A percentile compares a stretch with the other conserved stretches of the same genome.
These are phyloP conservation scores for Pseudocercospora fuligena DNA, from an alignment of 2,329 filamentous ascomycete species.

Conservation along the genomic window DNA sequence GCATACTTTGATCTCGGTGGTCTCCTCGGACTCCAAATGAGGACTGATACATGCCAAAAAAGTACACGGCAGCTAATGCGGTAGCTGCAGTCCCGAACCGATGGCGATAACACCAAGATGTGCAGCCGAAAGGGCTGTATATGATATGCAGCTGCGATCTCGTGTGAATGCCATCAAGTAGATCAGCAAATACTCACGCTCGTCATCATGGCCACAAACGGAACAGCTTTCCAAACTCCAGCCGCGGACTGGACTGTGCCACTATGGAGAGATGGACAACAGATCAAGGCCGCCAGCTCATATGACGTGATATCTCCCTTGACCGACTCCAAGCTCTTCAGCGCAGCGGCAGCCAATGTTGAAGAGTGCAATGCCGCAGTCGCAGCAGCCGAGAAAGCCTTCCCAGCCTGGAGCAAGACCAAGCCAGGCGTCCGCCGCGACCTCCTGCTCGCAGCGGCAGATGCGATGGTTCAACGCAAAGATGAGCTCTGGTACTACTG, in stretches of 20 bases:
- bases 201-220: conserved; percentile 13
- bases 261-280: conserved; percentile 52
- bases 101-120: not conserved
- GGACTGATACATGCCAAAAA: not conserved
- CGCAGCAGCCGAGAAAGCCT: conserved; percentile 69
- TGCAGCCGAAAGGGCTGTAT: not conserved
- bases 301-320: conserved; percentile 63
- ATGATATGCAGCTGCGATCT: not conserved
- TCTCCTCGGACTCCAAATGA: not conserved
- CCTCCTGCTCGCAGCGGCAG: conserved; percentile 70
- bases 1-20: not conserved
- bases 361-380: conserved; percentile 61
- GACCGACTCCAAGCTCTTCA: conserved; percentile 57
- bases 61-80: not conserved
- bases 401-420: conserved; percentile 68
- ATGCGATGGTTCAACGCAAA: conserved; percentile 62
- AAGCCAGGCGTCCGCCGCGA: conserved; percentile 67
- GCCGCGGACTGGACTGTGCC: conserved; percentile 38
- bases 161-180: not conserved
- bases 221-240: conserved; percentile 10
- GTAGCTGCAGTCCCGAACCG: not conserved
- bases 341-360: conserved; percentile 61
- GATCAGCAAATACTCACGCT: too few species aligned
- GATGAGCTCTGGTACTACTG: conserved; percentile 67
- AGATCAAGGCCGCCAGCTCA: conserved; percentile 50